Percentiles rank a stretch among this genome's conserved stretches.
Evolutionary conservation across 2,329 filamentous ascomycete species (phyloP).

Genomic region (Coniochaeta ligniaria): DNA sequence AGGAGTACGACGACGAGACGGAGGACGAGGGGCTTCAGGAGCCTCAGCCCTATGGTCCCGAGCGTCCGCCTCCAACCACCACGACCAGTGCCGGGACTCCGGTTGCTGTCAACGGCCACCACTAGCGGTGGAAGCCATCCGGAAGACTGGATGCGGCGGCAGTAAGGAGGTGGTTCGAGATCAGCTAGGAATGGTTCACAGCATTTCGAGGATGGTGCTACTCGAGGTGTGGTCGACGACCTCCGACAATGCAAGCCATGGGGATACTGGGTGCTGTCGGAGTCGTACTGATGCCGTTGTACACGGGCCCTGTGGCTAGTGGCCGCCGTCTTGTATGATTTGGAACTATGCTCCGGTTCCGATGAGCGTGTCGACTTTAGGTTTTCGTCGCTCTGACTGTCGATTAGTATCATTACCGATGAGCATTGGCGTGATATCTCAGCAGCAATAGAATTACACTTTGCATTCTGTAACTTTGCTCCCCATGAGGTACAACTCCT

Average conservation of each 20-base stretch:
- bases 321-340: neutral
- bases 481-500: too few relatives aligned
- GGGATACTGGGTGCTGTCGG: neutral
- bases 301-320: neutral
- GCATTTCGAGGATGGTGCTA: neutral
- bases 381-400: neutral
- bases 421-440: neutral
- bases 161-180: neutral
- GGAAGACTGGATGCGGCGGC: neutral
- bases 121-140: slow-evolving; percentile 9
- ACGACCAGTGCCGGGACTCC: slow-evolving; percentile 7
- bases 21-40: slow-evolving; percentile 26
- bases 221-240: neutral
- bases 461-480: neutral
- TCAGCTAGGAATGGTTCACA: neutral
- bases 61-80: slow-evolving; percentile 32
- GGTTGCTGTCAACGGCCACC: slow-evolving; percentile 32
- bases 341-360: neutral
- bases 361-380: neutral
- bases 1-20: slow-evolving; percentile 26
- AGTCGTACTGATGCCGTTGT: neutral
- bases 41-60: slow-evolving; percentile 38
- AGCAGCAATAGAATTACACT: neutral
- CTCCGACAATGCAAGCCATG: neutral
- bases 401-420: neutral